A percentile compares a stretch with the other conserved stretches of the same genome.
Conservation (phyloP, 106 monocot genomes). For the Dendrobium officinale region DNA sequence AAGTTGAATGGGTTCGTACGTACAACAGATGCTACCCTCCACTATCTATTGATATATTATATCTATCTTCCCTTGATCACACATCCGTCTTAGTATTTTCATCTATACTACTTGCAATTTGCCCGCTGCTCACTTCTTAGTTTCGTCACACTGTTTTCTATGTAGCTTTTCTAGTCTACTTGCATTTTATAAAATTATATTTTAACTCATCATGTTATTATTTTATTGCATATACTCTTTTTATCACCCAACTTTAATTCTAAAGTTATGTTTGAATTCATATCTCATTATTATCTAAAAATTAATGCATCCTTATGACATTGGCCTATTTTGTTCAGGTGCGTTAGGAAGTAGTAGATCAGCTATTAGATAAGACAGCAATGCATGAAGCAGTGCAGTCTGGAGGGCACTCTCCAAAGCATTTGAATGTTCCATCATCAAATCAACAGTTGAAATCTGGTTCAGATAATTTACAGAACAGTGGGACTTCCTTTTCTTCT, state of each 20-base stretch:
- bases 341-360: conserved; percentile 46
- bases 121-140: no score
- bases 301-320: not conserved
- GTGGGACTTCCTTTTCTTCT: conserved; percentile 20
- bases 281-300: not conserved
- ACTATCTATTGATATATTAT: no score
- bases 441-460: conserved; percentile 47
- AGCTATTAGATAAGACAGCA: conserved; percentile 51
- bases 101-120: no score
- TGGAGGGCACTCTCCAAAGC: conserved; percentile 64
- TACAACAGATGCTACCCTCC: no score
- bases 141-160: no score
- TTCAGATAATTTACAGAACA: conserved; percentile 46
- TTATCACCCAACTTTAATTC: not conserved
- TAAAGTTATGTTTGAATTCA: not conserved
- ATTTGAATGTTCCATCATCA: conserved; percentile 26
- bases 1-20: no score
- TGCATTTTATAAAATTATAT: not conserved
- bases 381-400: conserved; percentile 76
- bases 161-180: not conserved
- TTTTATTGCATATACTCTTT: not conserved
- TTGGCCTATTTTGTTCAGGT: conserved; percentile 25
- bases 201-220: not conserved
- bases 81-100: no score
- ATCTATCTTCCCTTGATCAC: no score